Evolutionary conservation across 768 basidiomycete genomes (phyloP).

Genomic region (Panus rudis): DNA sequence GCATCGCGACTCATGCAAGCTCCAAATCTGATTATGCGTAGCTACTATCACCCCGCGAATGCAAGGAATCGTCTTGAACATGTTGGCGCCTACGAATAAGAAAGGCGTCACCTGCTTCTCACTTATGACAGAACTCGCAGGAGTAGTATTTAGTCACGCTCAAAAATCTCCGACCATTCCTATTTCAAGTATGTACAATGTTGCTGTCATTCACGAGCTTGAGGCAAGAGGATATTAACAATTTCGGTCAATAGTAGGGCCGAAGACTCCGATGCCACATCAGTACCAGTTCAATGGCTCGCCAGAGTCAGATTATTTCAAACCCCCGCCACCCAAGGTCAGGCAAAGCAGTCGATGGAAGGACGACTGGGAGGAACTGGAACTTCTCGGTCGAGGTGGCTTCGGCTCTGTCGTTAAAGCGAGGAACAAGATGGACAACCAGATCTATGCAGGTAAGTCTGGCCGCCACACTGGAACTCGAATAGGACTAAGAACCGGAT

Average conservation of each 20-base stretch:
- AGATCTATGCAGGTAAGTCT: conserved; percentile 70
- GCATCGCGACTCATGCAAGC: neutral
- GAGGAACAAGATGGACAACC: conserved; percentile 76
- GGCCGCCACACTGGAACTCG: too few species aligned
- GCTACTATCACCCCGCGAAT: conserved; percentile 48
- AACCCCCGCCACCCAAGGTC: conserved; percentile 29
- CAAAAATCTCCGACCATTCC: conserved; percentile 19
- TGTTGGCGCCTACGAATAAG: conserved; percentile 56
- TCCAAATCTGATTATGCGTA: conserved; percentile 19
- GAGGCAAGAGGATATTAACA: neutral
- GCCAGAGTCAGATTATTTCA: conserved; percentile 63
- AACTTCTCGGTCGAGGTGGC: conserved; percentile 70
- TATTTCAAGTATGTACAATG: conserved; percentile 17
- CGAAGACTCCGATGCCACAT: conserved; percentile 45
- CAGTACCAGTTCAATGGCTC: conserved; percentile 39
- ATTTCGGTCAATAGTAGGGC: conserved; percentile 22
- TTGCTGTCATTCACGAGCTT: too few species aligned
- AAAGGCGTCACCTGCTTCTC: conserved; percentile 47
- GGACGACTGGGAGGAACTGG: conserved; percentile 91
- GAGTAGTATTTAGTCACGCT: conserved; percentile 14
- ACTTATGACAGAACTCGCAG: conserved; percentile 52
- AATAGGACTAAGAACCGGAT: too few species aligned
- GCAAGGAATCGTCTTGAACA: conserved; percentile 44
- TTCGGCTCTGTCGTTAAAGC: conserved; percentile 97
- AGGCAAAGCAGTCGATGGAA: conserved; percentile 76